Evolutionary conservation across 805 yeast species (phyloP).

Genomic region (Tetrapisispora namnaoensis): DNA sequence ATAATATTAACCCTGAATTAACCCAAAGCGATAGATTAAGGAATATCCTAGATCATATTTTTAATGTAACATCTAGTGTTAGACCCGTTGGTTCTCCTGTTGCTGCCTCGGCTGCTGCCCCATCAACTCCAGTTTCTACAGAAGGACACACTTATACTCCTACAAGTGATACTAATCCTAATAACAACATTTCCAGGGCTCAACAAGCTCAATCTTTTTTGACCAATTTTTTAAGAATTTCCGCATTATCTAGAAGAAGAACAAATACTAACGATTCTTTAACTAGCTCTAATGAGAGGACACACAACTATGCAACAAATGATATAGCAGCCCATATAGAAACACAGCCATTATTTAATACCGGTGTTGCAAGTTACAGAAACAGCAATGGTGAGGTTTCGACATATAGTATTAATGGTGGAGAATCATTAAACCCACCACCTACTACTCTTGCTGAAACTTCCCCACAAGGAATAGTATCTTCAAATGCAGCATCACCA

Average conservation of each 20-base stretch:
- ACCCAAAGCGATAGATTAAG: constrained; percentile 19
- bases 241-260: constrained; percentile 1
- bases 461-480: background rate
- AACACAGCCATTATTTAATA: constrained; percentile 13
- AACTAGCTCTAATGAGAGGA: background rate
- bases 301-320: background rate
- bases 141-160: background rate
- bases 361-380: constrained; percentile 30
- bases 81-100: background rate
- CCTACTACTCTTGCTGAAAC: background rate
- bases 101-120: background rate
- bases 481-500: background rate
- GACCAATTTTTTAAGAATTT: background rate
- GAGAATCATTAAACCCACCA: background rate
- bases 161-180: background rate
- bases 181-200: background rate
- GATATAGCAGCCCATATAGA: background rate
- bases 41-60: constrained; percentile 16
- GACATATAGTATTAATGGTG: constrained; percentile 6
- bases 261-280: background rate
- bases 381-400: constrained; percentile 22
- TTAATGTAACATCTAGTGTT: constrained; percentile 5
- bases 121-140: background rate
- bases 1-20: background rate
- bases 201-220: background rate